These are phyloP conservation scores for Camillea tinctor DNA, from an alignment of 2,329 filamentous ascomycete species.

Conservation along the genomic window DNA sequence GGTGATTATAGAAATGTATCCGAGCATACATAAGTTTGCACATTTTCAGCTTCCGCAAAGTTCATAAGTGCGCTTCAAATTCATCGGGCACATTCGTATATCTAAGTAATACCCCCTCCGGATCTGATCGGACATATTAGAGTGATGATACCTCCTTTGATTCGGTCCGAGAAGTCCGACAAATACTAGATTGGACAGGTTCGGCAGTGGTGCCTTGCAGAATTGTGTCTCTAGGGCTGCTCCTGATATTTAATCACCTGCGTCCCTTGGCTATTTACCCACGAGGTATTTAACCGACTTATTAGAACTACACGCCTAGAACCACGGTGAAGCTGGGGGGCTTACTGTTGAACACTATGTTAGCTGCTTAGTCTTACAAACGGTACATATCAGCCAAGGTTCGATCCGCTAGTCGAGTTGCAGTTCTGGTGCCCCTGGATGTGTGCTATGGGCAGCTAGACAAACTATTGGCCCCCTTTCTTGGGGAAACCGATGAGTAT, in stretches of 20 bases:
- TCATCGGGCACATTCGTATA: background rate
- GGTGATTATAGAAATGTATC: background rate
- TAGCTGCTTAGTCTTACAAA: background rate
- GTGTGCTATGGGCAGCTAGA: background rate
- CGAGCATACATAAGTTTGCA: background rate
- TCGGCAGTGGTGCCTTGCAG: slow-evolving; percentile 16
- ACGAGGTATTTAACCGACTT: slow-evolving; percentile 5
- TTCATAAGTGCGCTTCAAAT: background rate
- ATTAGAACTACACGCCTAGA: slow-evolving; percentile 17
- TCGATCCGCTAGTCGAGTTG: background rate
- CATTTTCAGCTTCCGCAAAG: background rate
- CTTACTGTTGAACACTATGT: background rate
- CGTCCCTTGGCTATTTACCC: slow-evolving; percentile 19
- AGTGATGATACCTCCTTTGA: slow-evolving; percentile 5
- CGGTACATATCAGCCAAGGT: background rate
- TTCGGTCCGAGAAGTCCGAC: slow-evolving; percentile 24
- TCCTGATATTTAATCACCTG: background rate
- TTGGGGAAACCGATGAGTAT: background rate
- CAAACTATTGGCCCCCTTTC: background rate
- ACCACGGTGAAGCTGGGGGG: slow-evolving; percentile 1
- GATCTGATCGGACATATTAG: background rate
- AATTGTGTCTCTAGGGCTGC: slow-evolving; percentile 13
- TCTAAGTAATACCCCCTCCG: background rate
- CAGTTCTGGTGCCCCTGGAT: background rate
- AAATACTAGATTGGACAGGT: slow-evolving; percentile 4